phyloP scores from a whole-genome alignment of 805 yeast species.

The Starmera quercuum region DNA sequence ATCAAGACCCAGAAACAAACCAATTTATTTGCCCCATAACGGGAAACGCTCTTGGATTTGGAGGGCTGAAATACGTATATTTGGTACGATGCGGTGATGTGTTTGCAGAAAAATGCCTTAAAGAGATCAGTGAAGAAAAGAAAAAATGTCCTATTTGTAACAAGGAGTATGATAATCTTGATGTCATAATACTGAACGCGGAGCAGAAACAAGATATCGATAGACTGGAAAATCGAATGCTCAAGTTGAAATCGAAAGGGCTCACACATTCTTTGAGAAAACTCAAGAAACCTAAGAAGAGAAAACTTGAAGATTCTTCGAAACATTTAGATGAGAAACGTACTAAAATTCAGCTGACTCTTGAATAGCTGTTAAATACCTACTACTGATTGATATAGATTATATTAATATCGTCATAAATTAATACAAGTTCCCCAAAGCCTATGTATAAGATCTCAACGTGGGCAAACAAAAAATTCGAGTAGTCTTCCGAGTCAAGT shows the following conservation, averaged over 20 bases:
- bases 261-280: constrained; percentile 29
- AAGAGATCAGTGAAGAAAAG: constrained; percentile 10
- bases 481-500: too few relatives aligned
- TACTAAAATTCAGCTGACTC: too few relatives aligned
- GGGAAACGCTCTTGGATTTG: constrained; percentile 26
- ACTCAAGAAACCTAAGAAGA: background rate
- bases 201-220: constrained; percentile 12
- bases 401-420: too few relatives aligned
- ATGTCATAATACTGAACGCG: constrained; percentile 33
- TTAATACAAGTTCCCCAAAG: too few relatives aligned
- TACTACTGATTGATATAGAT: too few relatives aligned
- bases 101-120: constrained; percentile 24
- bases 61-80: constrained; percentile 33
- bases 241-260: constrained; percentile 15
- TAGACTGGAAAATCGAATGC: constrained; percentile 17
- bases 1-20: constrained; percentile 11
- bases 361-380: too few relatives aligned
- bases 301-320: background rate
- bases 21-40: constrained; percentile 32
- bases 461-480: too few relatives aligned
- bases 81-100: constrained; percentile 39
- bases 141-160: constrained; percentile 37
- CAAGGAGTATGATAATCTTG: constrained; percentile 11
- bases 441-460: too few relatives aligned
- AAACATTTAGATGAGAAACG: too few relatives aligned